Evolutionary conservation across 2,329 filamentous ascomycete species (phyloP).

Genomic region (Calonectria pseudoreteaudii): DNA sequence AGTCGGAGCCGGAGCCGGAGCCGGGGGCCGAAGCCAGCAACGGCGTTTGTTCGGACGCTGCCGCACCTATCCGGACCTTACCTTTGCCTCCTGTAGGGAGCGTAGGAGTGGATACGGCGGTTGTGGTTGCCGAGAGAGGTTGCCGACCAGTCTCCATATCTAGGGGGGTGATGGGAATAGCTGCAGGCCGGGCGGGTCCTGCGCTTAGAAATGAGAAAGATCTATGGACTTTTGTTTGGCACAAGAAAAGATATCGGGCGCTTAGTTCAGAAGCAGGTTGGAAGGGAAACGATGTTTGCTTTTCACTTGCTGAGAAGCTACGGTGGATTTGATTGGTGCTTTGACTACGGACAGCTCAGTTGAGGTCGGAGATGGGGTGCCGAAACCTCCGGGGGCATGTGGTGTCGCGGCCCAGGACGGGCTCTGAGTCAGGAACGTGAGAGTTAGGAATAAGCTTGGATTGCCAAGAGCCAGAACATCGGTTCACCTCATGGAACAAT

Average conservation of each 20-base stretch:
- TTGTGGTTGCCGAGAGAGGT: conserved; percentile 11
- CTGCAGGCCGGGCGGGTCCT: background rate
- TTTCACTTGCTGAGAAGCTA: background rate
- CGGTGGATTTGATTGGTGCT: conserved; percentile 15
- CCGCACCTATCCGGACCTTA: background rate
- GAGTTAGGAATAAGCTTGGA: background rate
- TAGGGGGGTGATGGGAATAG: background rate
- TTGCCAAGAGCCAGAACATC: too few species aligned
- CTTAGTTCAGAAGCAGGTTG: background rate
- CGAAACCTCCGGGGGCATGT: conserved; percentile 1
- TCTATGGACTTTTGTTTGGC: background rate
- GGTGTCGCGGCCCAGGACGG: background rate
- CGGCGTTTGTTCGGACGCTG: conserved; percentile 37
- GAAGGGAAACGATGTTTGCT: background rate
- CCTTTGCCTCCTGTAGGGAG: background rate
- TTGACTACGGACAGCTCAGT: background rate
- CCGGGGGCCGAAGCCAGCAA: conserved; percentile 27
- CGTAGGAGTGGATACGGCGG: background rate
- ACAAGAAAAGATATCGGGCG: background rate
- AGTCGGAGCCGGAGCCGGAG: conserved; percentile 13
- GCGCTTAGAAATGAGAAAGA: background rate
- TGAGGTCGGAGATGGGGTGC: conserved; percentile 7
- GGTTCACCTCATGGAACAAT: background rate
- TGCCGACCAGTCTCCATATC: conserved; percentile 18
- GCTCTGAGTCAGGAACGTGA: background rate